Base-by-base conservation (phyloP, 2,329 filamentous ascomycete species). In the Triangularia verruculosa region DNA sequence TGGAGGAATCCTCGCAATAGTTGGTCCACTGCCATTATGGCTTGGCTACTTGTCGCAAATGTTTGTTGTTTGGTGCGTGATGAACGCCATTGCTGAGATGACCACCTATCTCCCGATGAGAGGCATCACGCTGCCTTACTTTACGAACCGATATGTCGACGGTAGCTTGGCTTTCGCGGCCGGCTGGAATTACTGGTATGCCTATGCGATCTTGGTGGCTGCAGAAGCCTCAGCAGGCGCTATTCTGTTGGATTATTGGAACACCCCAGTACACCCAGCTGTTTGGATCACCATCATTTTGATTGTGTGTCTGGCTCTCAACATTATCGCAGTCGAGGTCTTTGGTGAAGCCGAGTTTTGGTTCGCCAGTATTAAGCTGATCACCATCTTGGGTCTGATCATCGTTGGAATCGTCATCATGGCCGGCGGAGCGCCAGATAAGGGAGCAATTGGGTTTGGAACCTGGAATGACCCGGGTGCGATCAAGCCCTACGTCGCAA, bases 41-140 rank as follows among this genome's bases (percentile, higher is more conserved):
- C 87, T 93, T 74, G 87, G 85, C 24, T 93, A 91, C 73, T 69
- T 84, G 6, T 78, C 77, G 67, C 83, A 84, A 82, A 83, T 83
- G 78, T 25, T 76, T 2, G 71, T 85, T 9, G 82, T 85, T 25
- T 85, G 80, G 78, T 74, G 78, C 61, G 75, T 85, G 61, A 84
- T 85, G 82, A 84, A 84, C 72, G 70, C 76, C 64, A 75, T 86
- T 8, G 83, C 78, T 8, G 83, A 86, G 71, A 85, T 86, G 79
- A 78, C 79, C 1, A 80, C 80, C 1, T 84, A 81, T 59, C 78
- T 86, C 0, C 83, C 83, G 1, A 78, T 86, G 72, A 80, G 79
- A 59, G 84, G 84, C 6, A 83, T 85, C 65, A 84, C 83, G 0
- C 78, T 86, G 30, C 82, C 83, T 15, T 84, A 86, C 74, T 80